Conservation (phyloP, 2,329 filamentous ascomycete genomes). For the Aschersonia sp. region DNA sequence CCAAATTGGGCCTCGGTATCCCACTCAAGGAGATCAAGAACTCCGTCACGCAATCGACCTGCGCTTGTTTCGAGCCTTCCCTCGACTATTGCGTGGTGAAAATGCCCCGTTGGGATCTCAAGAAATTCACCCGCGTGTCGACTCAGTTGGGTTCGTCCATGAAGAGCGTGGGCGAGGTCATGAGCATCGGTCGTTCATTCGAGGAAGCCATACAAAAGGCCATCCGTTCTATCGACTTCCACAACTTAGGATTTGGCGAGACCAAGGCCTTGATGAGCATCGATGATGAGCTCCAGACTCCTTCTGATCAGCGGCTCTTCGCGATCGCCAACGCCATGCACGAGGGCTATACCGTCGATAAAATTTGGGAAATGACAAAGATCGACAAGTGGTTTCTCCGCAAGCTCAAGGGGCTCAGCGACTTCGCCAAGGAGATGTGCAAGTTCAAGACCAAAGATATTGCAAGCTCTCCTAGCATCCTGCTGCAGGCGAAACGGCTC, state of each 20-base stretch:
- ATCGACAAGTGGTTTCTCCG: conserved; percentile 98
- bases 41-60: conserved; percentile 87
- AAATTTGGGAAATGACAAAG: conserved; percentile 96
- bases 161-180: conserved; percentile 99
- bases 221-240: conserved; percentile 86
- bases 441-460: conserved; percentile 50
- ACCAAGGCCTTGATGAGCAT: conserved; percentile 89
- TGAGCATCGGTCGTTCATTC: conserved; percentile 93
- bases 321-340: conserved; percentile 98
- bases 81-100: conserved; percentile 97
- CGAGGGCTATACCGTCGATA: conserved; percentile 81
- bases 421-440: conserved; percentile 72
- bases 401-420: conserved; percentile 78
- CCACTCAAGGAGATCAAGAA: conserved; percentile 94
- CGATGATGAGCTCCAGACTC: conserved; percentile 89
- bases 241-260: conserved; percentile 89
- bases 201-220: conserved; percentile 98
- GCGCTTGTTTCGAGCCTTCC: conserved; percentile 95
- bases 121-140: conserved; percentile 96
- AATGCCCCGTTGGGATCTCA: conserved; percentile 96
- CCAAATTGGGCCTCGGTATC: conserved; percentile 88
- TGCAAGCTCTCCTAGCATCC: conserved; percentile 45
- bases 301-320: conserved; percentile 92
- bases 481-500: conserved; percentile 79
- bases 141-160: conserved; percentile 94